Evolutionary conservation across 2,329 filamentous ascomycete genomes (phyloP).

Genomic region (Aspergillus hortae): DNA sequence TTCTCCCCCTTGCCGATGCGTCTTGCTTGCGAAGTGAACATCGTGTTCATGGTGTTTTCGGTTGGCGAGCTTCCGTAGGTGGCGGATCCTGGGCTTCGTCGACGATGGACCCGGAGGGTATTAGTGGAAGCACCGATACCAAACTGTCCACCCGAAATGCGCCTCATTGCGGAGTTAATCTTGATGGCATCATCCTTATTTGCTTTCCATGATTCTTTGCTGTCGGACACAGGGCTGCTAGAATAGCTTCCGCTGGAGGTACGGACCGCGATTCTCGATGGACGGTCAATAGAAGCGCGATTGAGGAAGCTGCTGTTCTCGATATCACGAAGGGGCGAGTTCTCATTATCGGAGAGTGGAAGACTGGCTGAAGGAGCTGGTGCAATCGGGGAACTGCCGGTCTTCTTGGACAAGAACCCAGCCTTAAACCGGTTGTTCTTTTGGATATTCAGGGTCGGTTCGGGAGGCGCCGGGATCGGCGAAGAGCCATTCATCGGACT

Average conservation of each 20-base stretch:
- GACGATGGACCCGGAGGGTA: slow-evolving; percentile 46
- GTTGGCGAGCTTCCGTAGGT: slow-evolving; percentile 52
- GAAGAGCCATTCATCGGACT: slow-evolving; percentile 50
- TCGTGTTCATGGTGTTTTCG: slow-evolving; percentile 54
- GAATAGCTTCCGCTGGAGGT: slow-evolving; percentile 36
- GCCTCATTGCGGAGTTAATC: slow-evolving; percentile 56
- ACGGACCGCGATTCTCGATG: slow-evolving; percentile 36
- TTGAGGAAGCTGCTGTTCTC: slow-evolving; percentile 49
- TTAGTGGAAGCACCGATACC: slow-evolving; percentile 37
- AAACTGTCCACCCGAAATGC: slow-evolving; percentile 46
- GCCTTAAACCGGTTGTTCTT: slow-evolving; percentile 78
- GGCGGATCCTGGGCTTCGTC: slow-evolving; percentile 54
- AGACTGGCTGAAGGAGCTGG: slow-evolving; percentile 56
- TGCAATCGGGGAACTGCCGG: slow-evolving; percentile 60
- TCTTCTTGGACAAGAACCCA: slow-evolving; percentile 75
- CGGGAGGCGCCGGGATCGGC: slow-evolving; percentile 54
- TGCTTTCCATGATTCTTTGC: slow-evolving; percentile 47
- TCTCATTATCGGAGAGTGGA: slow-evolving; percentile 57
- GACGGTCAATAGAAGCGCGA: slow-evolving; percentile 42
- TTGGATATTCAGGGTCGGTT: slow-evolving; percentile 58
- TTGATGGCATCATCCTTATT: slow-evolving; percentile 51
- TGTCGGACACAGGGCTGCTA: slow-evolving; percentile 42
- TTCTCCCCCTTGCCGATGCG: slow-evolving; percentile 64
- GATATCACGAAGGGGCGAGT: slow-evolving; percentile 54
- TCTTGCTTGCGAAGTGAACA: slow-evolving; percentile 65